A percentile compares a stretch with the other conserved stretches of the same genome.
Evolutionary conservation across 768 basidiomycete genomes (phyloP).

Genomic region (Trametes punicea): DNA sequence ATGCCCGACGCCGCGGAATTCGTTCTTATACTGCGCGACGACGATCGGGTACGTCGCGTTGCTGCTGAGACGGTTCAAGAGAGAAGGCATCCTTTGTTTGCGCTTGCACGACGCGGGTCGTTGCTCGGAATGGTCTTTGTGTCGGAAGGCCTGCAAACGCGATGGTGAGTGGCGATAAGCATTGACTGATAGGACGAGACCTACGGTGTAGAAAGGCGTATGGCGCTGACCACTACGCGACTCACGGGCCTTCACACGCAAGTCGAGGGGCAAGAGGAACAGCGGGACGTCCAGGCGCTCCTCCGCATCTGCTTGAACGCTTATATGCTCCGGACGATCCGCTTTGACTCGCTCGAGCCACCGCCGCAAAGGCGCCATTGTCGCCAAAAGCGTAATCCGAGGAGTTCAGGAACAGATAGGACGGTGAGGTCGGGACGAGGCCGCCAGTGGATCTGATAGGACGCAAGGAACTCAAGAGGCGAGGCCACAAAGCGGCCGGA

Average conservation of each 20-base stretch:
- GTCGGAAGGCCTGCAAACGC: not conserved
- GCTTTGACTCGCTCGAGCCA: constrained; percentile 7
- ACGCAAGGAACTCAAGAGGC: not conserved
- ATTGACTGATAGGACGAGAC: not conserved
- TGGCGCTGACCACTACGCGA: not conserved
- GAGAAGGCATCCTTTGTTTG: constrained; percentile 14
- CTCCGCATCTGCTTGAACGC: not conserved
- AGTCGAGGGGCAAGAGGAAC: constrained; percentile 15
- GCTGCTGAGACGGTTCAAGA: constrained; percentile 8
- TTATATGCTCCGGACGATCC: constrained; percentile 1
- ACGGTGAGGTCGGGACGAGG: not conserved
- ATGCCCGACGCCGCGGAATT: constrained; percentile 14
- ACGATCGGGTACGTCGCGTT: constrained; percentile 18
- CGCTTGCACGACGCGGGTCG: not conserved
- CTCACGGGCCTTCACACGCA: constrained; percentile 8
- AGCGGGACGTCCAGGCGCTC: constrained; percentile 11
- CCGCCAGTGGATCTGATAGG: not conserved
- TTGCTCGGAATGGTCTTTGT: not conserved
- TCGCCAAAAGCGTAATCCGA: not conserved
- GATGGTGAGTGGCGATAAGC: not conserved
- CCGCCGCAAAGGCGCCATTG: constrained; percentile 9
- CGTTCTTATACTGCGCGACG: constrained; percentile 22
- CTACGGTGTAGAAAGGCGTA: not conserved
- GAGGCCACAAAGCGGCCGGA: constrained; percentile 7
- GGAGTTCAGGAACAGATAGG: not conserved